Percentiles rank a stretch among this genome's conserved stretches.
Evolutionary conservation across 768 basidiomycete species (phyloP).

Genomic region (Tremella fuciformis): DNA sequence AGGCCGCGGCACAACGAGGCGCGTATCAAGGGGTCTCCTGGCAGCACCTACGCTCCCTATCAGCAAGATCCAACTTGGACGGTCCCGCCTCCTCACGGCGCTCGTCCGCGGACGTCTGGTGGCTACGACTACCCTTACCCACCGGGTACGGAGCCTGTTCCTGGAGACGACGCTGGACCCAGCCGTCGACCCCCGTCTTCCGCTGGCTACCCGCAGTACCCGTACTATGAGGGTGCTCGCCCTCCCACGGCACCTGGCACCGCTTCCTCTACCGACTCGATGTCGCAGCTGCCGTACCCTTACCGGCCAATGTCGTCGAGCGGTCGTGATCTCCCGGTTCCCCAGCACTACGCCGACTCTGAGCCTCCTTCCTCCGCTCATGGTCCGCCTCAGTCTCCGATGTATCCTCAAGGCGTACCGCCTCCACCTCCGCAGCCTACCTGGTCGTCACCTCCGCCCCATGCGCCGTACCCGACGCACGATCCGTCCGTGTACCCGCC

Average conservation of each 20-base stretch:
- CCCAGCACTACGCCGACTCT: slow-evolving; percentile 42
- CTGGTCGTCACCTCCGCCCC: slow-evolving; percentile 42
- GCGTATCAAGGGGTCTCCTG: slow-evolving; percentile 17
- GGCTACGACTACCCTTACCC: slow-evolving; percentile 37
- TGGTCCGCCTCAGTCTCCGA: slow-evolving; percentile 41
- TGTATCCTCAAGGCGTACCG: slow-evolving; percentile 24
- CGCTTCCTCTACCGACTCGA: slow-evolving; percentile 23
- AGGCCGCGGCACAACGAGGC: slow-evolving; percentile 38
- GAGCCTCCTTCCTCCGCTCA: slow-evolving; percentile 44
- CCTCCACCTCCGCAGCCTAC: slow-evolving; percentile 19
- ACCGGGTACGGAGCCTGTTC: slow-evolving; percentile 5
- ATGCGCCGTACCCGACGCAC: slow-evolving; percentile 22
- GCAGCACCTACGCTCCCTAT: slow-evolving; percentile 33
- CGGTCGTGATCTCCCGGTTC: slow-evolving; percentile 42
- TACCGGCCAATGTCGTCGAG: slow-evolving; percentile 45
- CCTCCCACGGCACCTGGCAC: slow-evolving; percentile 29
- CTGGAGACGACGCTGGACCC: slow-evolving; percentile 24
- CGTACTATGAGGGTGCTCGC: slow-evolving; percentile 26
- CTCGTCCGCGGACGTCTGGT: slow-evolving; percentile 31
- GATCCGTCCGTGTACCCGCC: slow-evolving; percentile 27
- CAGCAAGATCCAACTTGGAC: slow-evolving; percentile 15
- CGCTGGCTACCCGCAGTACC: slow-evolving; percentile 24
- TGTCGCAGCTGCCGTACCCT: slow-evolving; percentile 36
- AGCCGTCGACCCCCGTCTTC: slow-evolving; percentile 37
- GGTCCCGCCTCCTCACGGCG: slow-evolving; percentile 15